These are phyloP conservation scores for Kluyveromyces sp. DNA, from an alignment of 1,139 yeast genomes.

Conservation along the genomic window DNA sequence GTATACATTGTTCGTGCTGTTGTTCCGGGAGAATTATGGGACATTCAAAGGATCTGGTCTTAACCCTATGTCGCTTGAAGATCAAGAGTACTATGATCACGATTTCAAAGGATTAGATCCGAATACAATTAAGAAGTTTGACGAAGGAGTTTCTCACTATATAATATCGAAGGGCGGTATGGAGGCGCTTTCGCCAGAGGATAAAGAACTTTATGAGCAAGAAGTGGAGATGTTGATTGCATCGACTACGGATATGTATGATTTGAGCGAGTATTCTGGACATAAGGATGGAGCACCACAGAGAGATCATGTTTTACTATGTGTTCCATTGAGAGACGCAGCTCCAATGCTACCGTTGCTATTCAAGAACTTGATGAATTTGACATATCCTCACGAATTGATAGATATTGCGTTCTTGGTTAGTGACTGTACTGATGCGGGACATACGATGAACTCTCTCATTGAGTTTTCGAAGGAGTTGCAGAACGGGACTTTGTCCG, in stretches of 20 bases:
- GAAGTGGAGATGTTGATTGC: constrained; percentile 23
- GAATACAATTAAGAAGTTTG: constrained; percentile 28
- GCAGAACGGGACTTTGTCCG: constrained; percentile 60
- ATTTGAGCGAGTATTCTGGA: constrained; percentile 52
- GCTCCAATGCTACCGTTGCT: constrained; percentile 74
- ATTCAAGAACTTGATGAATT: constrained; percentile 75
- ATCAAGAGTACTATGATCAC: constrained; percentile 29
- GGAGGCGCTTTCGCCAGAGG: constrained; percentile 20
- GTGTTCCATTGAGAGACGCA: constrained; percentile 78
- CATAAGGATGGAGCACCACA: constrained; percentile 44
- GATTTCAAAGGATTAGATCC: constrained; percentile 30
- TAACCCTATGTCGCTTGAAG: constrained; percentile 14
- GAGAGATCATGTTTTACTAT: constrained; percentile 59
- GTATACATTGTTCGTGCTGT: neutral
- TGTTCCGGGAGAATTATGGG: neutral
- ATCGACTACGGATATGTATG: constrained; percentile 51
- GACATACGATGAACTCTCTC: constrained; percentile 61
- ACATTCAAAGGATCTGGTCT: neutral
- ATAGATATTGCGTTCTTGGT: constrained; percentile 82
- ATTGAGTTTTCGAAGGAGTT: constrained; percentile 58
- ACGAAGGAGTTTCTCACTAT: constrained; percentile 32
- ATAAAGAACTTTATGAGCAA: constrained; percentile 17
- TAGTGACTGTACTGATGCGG: constrained; percentile 73
- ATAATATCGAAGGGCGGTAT: constrained; percentile 29
- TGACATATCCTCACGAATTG: constrained; percentile 74